Conservation (phyloP, 495 filamentous ascomycete species). For the Amniculicola lignicola region DNA sequence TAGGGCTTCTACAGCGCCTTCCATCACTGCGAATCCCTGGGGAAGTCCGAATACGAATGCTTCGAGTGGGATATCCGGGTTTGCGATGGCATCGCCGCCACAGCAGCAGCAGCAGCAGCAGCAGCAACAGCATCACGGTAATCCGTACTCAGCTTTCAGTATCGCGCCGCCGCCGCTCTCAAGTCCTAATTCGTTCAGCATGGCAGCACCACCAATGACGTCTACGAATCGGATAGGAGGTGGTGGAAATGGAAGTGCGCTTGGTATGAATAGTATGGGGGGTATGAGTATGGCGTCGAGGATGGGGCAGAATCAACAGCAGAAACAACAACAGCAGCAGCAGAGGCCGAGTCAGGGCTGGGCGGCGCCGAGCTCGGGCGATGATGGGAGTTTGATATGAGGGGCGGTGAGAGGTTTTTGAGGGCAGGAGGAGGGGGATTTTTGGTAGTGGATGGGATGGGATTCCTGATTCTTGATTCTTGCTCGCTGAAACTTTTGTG, state of each 20-base stretch:
- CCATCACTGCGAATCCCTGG: constrained; percentile 16
- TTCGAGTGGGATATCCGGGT: constrained; percentile 8
- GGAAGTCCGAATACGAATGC: constrained; percentile 4
- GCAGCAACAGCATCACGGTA: constrained; percentile 8
- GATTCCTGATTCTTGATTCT: no score
- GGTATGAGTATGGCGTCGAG: constrained; percentile 2
- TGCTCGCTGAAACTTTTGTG: no score
- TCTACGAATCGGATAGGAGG: no score
- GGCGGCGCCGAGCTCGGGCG: no score
- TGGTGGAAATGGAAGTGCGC: constrained; percentile 3
- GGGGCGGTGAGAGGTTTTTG: no score
- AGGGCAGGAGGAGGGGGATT: no score
- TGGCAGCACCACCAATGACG: constrained; percentile 26
- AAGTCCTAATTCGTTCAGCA: constrained; percentile 16
- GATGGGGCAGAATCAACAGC: constrained; percentile 15
- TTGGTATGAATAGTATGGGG: constrained; percentile 17
- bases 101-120: constrained; percentile 10
- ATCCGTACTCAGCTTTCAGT: constrained; percentile 18
- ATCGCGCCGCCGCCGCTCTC: constrained; percentile 24
- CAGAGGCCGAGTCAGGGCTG: constrained; percentile 15
- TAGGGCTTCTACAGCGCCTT: constrained; percentile 10
- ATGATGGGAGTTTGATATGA: no score
- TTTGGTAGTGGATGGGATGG: no score
- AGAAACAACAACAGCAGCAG: neutral
- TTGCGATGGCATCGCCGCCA: constrained; percentile 12